Percentiles rank a stretch among this genome's conserved stretches.
Evolutionary conservation across 1,284 basidiomycete genomes (phyloP).

Genomic region (Puccinia horiana): DNA sequence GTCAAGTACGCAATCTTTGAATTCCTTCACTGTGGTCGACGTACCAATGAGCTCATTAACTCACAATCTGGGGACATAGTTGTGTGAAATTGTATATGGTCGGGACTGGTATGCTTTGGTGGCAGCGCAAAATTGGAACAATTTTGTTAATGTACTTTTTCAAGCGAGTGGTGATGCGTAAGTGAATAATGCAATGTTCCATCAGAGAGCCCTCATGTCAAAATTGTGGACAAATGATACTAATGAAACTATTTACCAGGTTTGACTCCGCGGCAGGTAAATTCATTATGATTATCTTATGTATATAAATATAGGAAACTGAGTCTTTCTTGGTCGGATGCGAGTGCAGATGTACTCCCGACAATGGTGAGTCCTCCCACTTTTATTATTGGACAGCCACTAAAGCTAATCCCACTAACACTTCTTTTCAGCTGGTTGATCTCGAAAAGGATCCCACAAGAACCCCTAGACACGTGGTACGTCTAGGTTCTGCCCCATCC

Average conservation of each 20-base stretch:
- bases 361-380: slow-evolving; percentile 31
- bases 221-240: not conserved
- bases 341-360: slow-evolving; percentile 34
- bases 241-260: not conserved
- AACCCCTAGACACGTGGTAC: slow-evolving; percentile 38
- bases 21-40: not conserved
- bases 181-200: not conserved
- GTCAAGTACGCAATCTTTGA: slow-evolving; percentile 28
- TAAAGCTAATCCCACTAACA: not conserved
- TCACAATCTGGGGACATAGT: not conserved
- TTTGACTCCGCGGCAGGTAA: slow-evolving; percentile 7
- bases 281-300: not conserved
- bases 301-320: not conserved
- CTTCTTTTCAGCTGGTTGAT: slow-evolving; percentile 8
- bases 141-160: slow-evolving; percentile 40
- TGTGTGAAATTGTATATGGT: slow-evolving; percentile 38
- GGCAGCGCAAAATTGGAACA: slow-evolving; percentile 49
- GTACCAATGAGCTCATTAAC: not conserved
- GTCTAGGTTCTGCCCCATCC: not conserved
- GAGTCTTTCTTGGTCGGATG: not conserved
- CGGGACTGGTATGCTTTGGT: slow-evolving; percentile 49
- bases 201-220: too few species aligned
- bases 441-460: slow-evolving; percentile 43
- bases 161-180: slow-evolving; percentile 46
- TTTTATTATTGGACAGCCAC: not conserved